Base-by-base conservation (phyloP, 306 rosid genomes). In the Cajanus cajan region DNA sequence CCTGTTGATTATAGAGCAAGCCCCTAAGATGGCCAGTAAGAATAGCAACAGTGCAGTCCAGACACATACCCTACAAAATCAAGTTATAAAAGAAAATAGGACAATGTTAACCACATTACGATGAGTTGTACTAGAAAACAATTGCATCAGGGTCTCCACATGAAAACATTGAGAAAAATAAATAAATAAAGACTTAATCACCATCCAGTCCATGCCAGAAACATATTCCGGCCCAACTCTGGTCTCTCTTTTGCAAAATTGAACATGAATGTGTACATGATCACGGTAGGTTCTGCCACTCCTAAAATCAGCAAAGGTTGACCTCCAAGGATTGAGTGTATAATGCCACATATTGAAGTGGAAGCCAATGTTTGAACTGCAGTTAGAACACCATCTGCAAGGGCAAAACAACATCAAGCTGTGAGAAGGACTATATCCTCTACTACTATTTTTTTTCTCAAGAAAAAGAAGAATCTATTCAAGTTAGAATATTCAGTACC, bases 221-320 rank as follows among this genome's bases (percentile, higher is more conserved):
- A 94, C 55, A 90, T 81, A 40, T 90, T 58, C 37, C 86, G 83
- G 51, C 98, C 98, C 79, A 94, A 85, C 36, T 89, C 94, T 0
- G 93, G 82, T 47, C 90, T 87, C 82, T 89, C 96, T 80, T 94
- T 94, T 8, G 94, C 98, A 71, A 94, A 94, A 83, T 88, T 88
- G 72, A 92, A 94, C 97, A 94, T 88, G 89, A 94, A 94, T 2
- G 94, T 90, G 78, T 94, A 94, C 98, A 94, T 94, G 72, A 94
- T 92, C 59, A 94, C 98, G 8, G 98, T 94, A 45, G 98, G 98
- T 80, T 94, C 98, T n/a, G 98, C 98, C 79, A 94, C 98, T 66
- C 98, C 98, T 54, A 94, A 82, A 78, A 94, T 92, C 57, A 94
- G 79, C 69, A 94, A 85, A 24, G 98, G 97, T 83, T 94, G 98